Evolutionary conservation across 2,329 filamentous ascomycete genomes (phyloP).

Genomic region (Tolypocladium amazonense): DNA sequence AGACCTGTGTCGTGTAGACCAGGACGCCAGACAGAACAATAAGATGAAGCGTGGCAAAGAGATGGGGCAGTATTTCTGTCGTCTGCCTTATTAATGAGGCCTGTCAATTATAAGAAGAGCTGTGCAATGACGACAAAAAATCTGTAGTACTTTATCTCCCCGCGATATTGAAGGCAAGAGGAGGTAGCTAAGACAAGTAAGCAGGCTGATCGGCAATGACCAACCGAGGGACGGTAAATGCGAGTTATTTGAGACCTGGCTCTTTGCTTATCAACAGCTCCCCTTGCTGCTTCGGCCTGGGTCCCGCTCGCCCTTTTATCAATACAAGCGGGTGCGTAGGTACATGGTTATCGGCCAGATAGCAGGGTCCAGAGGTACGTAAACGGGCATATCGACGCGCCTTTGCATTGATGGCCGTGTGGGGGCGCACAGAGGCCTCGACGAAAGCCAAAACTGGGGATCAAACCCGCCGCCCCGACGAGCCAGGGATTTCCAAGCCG

Average conservation of each 20-base stretch:
- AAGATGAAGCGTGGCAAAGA: neutral
- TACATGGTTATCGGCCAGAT: neutral
- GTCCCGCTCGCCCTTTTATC: neutral
- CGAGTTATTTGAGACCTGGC: neutral
- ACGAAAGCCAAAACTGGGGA: neutral
- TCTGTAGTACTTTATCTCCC: neutral
- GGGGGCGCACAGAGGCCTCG: neutral
- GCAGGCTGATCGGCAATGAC: neutral
- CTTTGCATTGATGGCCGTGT: neutral
- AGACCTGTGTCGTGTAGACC: neutral
- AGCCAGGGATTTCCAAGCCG: neutral
- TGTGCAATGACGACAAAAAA: neutral
- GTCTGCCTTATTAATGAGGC: neutral
- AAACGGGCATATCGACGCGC: too few species aligned
- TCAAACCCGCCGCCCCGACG: neutral
- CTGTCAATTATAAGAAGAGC: neutral
- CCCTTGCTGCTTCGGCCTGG: neutral
- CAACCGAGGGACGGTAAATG: neutral
- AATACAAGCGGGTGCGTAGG: neutral
- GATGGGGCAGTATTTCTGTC: neutral
- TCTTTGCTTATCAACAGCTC: neutral
- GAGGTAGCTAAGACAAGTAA: neutral
- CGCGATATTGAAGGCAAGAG: neutral
- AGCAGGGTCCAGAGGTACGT: neutral
- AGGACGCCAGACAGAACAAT: neutral